phyloP scores from a whole-genome alignment of 192 early-diverging fungal genomes.

The Backusella psychrophila region DNA sequence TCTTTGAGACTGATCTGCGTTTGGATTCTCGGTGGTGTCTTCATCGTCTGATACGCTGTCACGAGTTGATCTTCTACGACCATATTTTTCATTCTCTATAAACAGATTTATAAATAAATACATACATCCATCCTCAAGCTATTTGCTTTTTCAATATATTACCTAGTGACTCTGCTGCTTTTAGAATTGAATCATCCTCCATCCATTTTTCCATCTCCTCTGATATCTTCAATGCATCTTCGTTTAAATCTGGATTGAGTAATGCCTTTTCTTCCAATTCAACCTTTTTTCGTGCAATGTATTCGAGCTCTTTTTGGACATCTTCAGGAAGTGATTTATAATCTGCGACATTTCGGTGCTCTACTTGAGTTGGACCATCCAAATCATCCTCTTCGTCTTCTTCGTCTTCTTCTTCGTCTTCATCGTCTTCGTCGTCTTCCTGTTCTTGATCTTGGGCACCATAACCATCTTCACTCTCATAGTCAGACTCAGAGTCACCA shows the following conservation, averaged over 20 bases:
- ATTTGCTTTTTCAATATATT: background rate
- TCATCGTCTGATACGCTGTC: constrained; percentile 4
- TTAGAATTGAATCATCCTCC: constrained; percentile 21
- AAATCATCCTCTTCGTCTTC: constrained; percentile 28
- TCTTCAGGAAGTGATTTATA: background rate
- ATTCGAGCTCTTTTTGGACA: background rate
- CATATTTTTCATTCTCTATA: constrained; percentile 23
- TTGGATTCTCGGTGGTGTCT: background rate
- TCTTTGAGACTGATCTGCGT: constrained; percentile 23
- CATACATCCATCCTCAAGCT: background rate
- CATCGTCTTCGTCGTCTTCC: constrained; percentile 21
- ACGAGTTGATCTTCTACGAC: background rate
- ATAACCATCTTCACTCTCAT: background rate
- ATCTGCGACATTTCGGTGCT: background rate
- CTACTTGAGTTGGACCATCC: background rate
- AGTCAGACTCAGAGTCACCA: background rate
- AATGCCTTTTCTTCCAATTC: background rate
- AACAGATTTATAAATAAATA: background rate
- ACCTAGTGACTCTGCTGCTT: constrained; percentile 36
- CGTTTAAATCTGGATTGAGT: constrained; percentile 35
- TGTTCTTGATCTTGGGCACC: background rate
- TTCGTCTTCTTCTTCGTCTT: constrained; percentile 22
- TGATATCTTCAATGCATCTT: constrained; percentile 45
- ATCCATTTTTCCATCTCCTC: constrained; percentile 37
- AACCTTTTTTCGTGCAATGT: background rate